Evolutionary conservation across 257 asterid genomes (phyloP).

Genomic region (Anisodus tanguticus): DNA sequence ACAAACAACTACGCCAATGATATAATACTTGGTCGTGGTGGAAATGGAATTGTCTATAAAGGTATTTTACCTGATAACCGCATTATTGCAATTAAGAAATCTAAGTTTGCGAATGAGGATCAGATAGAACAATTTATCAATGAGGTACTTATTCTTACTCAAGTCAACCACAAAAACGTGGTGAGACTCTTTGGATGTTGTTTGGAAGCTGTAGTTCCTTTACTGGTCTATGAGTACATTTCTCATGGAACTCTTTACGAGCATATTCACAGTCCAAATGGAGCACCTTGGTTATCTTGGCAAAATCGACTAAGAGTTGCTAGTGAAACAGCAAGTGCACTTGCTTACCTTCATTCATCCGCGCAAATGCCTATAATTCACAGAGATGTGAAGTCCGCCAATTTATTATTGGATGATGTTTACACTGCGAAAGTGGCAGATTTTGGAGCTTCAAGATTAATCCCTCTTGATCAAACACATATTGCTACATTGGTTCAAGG

Average conservation of each 20-base stretch:
- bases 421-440: conserved; percentile 60
- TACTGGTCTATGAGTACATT: conserved; percentile 55
- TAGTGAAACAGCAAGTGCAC: conserved; percentile 52
- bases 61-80: conserved; percentile 45
- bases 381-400: conserved; percentile 66
- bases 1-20: conserved; percentile 43
- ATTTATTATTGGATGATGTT: conserved; percentile 50
- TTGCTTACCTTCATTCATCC: conserved; percentile 68
- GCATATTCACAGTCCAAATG: conserved; percentile 51
- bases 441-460: conserved; percentile 66
- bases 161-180: conserved; percentile 64
- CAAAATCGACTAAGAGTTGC: conserved; percentile 52
- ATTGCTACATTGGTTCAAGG: conserved; percentile 69
- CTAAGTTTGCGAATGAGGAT: conserved; percentile 47
- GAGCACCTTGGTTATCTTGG: conserved; percentile 58
- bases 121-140: conserved; percentile 72
- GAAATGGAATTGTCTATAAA: conserved; percentile 63
- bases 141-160: conserved; percentile 63
- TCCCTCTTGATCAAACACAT: conserved; percentile 57
- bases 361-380: conserved; percentile 57
- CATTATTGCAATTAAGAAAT: conserved; percentile 62
- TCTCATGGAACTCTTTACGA: conserved; percentile 49
- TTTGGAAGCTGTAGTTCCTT: conserved; percentile 61
- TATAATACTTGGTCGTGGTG: conserved; percentile 63
- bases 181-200: conserved; percentile 71